Base-by-base conservation (phyloP, 257 asterid genomes). In the Rehmannia glutinosa region DNA sequence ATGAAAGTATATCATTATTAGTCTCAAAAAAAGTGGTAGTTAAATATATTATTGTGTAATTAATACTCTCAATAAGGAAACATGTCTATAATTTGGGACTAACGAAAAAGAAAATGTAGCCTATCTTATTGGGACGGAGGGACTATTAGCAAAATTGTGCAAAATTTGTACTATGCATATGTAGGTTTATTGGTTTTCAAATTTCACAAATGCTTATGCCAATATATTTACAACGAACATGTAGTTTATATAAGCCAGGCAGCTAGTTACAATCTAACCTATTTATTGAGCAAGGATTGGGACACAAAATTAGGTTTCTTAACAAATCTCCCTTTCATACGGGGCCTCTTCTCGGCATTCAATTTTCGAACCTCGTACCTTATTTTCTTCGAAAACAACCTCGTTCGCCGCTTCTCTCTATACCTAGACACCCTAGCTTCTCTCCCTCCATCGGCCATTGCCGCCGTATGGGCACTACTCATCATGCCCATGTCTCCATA, bases 241-340 rank as follows among this genome's bases (percentile, higher is more conserved):
- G n/a, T n/a, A n/a, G n/a, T n/a, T n/a, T 60, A 24, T 66, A 12
- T 16, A 23, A 19, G 50, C 50, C 45, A 51, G 71, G 55, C 45
- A 62, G 64, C 58, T 52, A 56, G 67, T 77, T 75, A 51, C 64
- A 45, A 4, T 5, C 2, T 10, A 2, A 0, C 35, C 54, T 73
- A 82, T 41, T 77, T 86, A 69, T 50, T 69, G 27, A 76, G 72
- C 77, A 75, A 70, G 9, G 84, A 70, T 1, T 74, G 41, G 36
- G 81, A 68, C 43, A 75, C 82, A 20, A 86, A 78, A 75, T 78
- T 84, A 10, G 90, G 49, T 57, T 92, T 83, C 81, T 92, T 92
- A 2, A 92, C 95, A 23, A 92, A 92, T 74, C 97, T 90, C 75
- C 98, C 98, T 87, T 92, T 90, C 95, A 92, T 87, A 32, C 97